Base-by-base conservation (phyloP, 805 yeast genomes). In the Pichia kluyveri region DNA sequence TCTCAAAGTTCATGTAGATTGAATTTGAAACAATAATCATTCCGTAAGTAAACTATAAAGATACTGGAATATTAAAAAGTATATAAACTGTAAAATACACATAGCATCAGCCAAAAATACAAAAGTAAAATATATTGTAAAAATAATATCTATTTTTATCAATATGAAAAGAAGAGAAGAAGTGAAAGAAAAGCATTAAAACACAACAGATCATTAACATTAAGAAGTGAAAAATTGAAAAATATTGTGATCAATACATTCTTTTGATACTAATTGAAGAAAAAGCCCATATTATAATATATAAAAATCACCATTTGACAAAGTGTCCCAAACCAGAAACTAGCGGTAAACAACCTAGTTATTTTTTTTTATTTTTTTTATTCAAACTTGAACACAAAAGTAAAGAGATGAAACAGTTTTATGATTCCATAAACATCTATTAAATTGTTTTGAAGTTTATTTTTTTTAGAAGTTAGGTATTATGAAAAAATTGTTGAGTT, bases 151-250 rank as follows among this genome's bases (percentile, higher is more conserved):
- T 34, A 34, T 34, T 34, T 34, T 15, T 10, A 10, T 34, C 37
- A 34, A 34, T 34, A 34, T 14, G 18, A 41, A 45, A 31, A 19
- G 48, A 44, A 48, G 40, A 41, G 51, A 48, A 48, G 26, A 23
- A 23, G 26, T 23, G 26, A 23, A 44, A 26, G 14, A 41, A 48
- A 48, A 48, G 48, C 51, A 48, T 44, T 43, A 44, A 48, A 48
- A 48, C 46, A 47, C 40, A 44, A 38, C 28, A 36, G 37, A 41
- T 48, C 48, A 48, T 41, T 37, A 48, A 39, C 15, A 41, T 15
- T 11, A 38, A 43, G 40, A 14, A 34, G 37, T 34, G 37, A 5
- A 12, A 34, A 34, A 34, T 9, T 34, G 17, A 34, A 34, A 15
- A 28, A 44, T 44, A 17, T n/a, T 45, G 38, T 23, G 28, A 15